Percentiles rank a stretch among this genome's conserved stretches.
Evolutionary conservation across 768 basidiomycete genomes (phyloP).

Genomic region (Rhodotorula babjevae): DNA sequence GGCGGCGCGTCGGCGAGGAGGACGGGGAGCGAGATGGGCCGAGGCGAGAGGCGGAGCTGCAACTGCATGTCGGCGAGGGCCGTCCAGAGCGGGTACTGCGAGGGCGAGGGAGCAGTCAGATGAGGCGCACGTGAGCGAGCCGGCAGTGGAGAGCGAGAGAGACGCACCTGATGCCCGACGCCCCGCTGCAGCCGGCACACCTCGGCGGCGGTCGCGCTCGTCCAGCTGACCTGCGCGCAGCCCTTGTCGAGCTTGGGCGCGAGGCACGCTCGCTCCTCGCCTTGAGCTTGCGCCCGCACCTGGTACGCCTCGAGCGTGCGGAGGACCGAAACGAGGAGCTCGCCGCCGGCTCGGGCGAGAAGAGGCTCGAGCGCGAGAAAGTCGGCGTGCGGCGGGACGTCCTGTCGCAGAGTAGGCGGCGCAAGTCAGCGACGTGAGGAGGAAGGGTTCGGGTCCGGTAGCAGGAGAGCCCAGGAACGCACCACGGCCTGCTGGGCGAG

Average conservation of each 20-base stretch:
- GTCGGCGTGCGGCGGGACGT: neutral
- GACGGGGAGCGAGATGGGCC: neutral
- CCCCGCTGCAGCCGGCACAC: constrained; percentile 3
- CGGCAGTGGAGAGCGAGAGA: too few relatives aligned
- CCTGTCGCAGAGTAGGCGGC: neutral
- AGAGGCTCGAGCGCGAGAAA: constrained; percentile 15
- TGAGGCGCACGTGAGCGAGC: too few relatives aligned
- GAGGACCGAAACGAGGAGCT: constrained; percentile 18
- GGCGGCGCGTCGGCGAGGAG: neutral
- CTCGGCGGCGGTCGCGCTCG: neutral
- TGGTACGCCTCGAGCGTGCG: neutral
- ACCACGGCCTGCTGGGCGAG: constrained; percentile 14
- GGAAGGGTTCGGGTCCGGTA: neutral
- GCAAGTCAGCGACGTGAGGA: rapidly evolving
- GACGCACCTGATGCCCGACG: constrained; percentile 30
- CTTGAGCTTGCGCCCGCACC: neutral
- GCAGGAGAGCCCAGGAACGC: neutral
- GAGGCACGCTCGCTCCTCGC: constrained; percentile 1
- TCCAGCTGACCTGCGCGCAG: constrained; percentile 2
- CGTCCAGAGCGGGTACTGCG: constrained; percentile 25
- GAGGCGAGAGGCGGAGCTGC: constrained; percentile 4
- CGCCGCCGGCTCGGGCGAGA: constrained; percentile 25
- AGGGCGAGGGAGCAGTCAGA: too few relatives aligned
- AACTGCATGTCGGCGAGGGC: neutral
- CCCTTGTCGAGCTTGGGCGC: constrained; percentile 28